Base-by-base conservation (phyloP, 352 stramenopile species). In the Globisporangium spiculum region DNA sequence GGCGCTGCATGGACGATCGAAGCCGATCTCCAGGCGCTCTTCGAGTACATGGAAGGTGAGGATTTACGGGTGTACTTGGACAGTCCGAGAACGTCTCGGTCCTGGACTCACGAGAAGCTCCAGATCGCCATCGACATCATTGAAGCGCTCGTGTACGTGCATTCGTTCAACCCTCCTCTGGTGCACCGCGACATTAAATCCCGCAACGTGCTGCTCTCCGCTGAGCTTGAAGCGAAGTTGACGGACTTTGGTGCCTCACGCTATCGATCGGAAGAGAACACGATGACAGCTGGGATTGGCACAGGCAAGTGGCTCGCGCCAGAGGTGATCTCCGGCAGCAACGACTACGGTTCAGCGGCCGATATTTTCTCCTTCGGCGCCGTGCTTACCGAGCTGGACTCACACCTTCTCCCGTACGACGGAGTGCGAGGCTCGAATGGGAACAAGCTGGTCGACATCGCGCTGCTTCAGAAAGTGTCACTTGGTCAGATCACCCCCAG, bases 301-400 rank as follows among this genome's bases (percentile, higher is more conserved):
- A 90, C 84, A 0, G 66, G 75, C 7, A 70, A 72, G 1, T 92
- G 84, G 84, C 62, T 89, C 3, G 80, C 84, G 0, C 84, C 84
- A 0, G 84, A 92, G 55, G 76, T 92, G 10, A 80, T 90, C 53
- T 61, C 68, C 0, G 81, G 83, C 2, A 73, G 68, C 52, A 75
- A 61, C 36, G 70, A 72, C 55, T 91, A 91, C 63, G 78, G 81
- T 36, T 59, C 78, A 2, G 73, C 72, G 0, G 79, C 78, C 41
- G 83, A 91, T 32, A 77, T 91, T 5, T 91, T 86, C 36, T 83
- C 81, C 0, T 83, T 92, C 16, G 84, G 84, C 0, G 79, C 84
- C 1, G 65, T 92, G 46, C 55, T 92, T 0, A 79, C 72, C 0
- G 83, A 91, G 57, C 69, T 91, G 48, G 83, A 91, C 50, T 80